phyloP scores from a whole-genome alignment of 2,329 filamentous ascomycete genomes.

The Fonsecaea multimorphosa region DNA sequence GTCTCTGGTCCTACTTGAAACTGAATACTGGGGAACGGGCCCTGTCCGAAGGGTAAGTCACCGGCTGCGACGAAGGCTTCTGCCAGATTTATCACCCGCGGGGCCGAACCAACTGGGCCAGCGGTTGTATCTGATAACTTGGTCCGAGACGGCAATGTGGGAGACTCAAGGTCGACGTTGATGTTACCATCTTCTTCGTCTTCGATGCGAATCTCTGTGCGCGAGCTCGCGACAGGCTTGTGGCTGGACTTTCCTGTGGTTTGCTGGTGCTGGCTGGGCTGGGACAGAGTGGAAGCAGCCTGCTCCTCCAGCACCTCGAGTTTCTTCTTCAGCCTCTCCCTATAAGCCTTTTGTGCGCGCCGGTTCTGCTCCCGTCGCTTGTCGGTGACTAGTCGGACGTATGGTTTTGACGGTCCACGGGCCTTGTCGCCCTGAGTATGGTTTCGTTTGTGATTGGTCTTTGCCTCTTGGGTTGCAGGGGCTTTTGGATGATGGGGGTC shows the following conservation, averaged over 20 bases:
- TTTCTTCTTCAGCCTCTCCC: constrained; percentile 34
- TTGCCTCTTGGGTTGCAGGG: neutral
- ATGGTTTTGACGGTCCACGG: constrained; percentile 26
- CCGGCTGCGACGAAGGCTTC: constrained; percentile 34
- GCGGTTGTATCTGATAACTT: neutral
- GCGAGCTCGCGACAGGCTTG: neutral
- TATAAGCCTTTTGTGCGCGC: constrained; percentile 36
- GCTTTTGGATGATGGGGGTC: neutral
- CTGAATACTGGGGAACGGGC: constrained; percentile 7
- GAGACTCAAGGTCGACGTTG: neutral
- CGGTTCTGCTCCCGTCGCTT: constrained; percentile 39
- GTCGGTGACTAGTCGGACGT: constrained; percentile 42
- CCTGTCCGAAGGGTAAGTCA: constrained; percentile 25
- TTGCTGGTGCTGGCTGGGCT: neutral
- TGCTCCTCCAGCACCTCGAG: constrained; percentile 30
- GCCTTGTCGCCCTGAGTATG: neutral
- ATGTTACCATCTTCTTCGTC: neutral
- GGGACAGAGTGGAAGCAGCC: constrained; percentile 6
- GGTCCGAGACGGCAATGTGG: neutral
- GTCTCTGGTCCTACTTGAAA: constrained; percentile 17
- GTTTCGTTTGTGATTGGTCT: neutral
- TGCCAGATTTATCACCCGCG: constrained; percentile 26
- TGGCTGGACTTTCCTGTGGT: neutral
- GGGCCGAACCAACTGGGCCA: neutral
- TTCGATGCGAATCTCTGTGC: neutral